A percentile compares a stretch with the other conserved stretches of the same genome.
phyloP scores from a whole-genome alignment of 768 basidiomycete genomes.

The Cystofilobasidium macerans region DNA sequence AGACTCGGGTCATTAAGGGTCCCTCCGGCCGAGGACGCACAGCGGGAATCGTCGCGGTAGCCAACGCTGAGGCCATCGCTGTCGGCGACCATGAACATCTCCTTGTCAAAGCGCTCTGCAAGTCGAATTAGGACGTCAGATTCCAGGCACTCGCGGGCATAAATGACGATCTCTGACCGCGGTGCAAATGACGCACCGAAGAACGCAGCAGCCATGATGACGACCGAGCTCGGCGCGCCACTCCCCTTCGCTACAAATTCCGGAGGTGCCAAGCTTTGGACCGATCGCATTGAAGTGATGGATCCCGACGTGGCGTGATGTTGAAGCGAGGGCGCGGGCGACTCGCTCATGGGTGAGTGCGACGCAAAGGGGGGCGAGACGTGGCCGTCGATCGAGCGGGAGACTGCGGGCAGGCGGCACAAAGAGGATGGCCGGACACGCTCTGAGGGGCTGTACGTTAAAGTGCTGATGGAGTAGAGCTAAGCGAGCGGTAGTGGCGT shows the following conservation, averaged over 20 bases:
- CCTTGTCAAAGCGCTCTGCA: constrained; percentile 4
- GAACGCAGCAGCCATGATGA: neutral
- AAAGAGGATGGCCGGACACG: neutral
- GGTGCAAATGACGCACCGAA: neutral
- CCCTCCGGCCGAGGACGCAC: neutral
- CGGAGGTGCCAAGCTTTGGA: too few species aligned
- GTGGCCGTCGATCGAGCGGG: neutral
- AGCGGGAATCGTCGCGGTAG: constrained; percentile 12
- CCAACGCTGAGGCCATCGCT: constrained; percentile 9
- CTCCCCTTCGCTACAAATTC: too few species aligned
- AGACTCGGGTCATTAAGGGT: too few species aligned
- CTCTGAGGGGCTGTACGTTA: constrained; percentile 11
- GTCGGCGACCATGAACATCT: constrained; percentile 17
- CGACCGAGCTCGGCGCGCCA: neutral
- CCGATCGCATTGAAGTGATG: too few species aligned
- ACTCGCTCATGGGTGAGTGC: too few species aligned
- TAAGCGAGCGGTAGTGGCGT: neutral
- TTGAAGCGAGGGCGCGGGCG: too few species aligned
- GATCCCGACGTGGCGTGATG: too few species aligned
- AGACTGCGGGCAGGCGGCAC: neutral
- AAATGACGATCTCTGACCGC: too few species aligned
- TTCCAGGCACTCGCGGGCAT: too few species aligned
- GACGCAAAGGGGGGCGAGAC: neutral
- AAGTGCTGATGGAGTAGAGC: constrained; percentile 12
- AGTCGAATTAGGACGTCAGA: too few species aligned